These are phyloP conservation scores for Suhomyces choctaworum DNA, from an alignment of 1,139 yeast genomes.

Conservation along the genomic window DNA sequence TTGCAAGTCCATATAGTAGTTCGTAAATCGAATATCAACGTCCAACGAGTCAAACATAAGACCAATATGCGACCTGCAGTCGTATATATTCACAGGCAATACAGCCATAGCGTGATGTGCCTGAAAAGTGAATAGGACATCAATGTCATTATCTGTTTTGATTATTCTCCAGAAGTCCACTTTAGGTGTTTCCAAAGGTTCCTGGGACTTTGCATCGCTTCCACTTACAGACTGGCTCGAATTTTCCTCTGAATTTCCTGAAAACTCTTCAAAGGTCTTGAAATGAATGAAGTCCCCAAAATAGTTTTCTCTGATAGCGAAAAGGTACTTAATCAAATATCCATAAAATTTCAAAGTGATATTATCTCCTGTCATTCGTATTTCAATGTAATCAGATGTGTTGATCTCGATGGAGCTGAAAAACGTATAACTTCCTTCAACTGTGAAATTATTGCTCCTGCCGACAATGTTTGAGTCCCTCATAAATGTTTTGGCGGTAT, in stretches of 20 bases:
- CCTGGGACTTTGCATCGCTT: background rate
- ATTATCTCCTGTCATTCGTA: constrained; percentile 64
- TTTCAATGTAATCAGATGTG: constrained; percentile 66
- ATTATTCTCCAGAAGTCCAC: constrained; percentile 41
- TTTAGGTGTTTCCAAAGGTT: constrained; percentile 13
- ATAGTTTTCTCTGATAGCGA: constrained; percentile 82
- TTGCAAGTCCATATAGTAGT: constrained; percentile 86
- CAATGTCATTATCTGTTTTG: constrained; percentile 71
- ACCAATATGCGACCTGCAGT: constrained; percentile 61
- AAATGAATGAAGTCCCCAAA: constrained; percentile 87
- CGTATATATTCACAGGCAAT: constrained; percentile 73
- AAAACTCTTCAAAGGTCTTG: constrained; percentile 80
- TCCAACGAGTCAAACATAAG: constrained; percentile 66
- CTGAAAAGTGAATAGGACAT: constrained; percentile 69
- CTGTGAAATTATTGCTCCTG: constrained; percentile 56
- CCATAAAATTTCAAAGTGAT: constrained; percentile 78
- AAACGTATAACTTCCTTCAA: constrained; percentile 69
- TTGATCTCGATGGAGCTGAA: constrained; percentile 59
- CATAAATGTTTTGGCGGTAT: constrained; percentile 74
- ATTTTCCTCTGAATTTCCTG: constrained; percentile 21
- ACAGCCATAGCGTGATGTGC: constrained; percentile 69
- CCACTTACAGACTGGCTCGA: constrained; percentile 2
- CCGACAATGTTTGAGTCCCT: constrained; percentile 62
- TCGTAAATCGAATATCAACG: constrained; percentile 81
- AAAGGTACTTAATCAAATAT: constrained; percentile 68